Evolutionary conservation across 345 rosid species (phyloP), one percentile per base, ranked within the genome.

Genomic region (Syzygium aqueum): DNA sequence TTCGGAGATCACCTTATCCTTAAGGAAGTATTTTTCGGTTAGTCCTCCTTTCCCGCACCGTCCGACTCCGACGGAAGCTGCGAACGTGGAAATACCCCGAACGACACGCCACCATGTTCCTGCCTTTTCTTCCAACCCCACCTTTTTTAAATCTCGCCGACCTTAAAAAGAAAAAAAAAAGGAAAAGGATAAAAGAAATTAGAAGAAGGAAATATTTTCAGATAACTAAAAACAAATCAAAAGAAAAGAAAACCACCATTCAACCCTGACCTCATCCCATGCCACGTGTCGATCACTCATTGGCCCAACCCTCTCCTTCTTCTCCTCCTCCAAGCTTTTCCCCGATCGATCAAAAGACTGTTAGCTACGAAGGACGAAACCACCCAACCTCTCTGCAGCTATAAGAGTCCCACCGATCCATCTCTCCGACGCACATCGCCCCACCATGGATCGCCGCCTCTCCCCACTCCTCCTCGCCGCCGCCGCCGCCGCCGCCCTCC

Each of bases 401-500:
- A 82, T 57, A 86, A 53, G 89, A 89, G 78, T 85, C 49, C 85
- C 28, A 22, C n/a, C 43, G 67, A 30, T 67, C 43, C 12, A 13
- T 52, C 14, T 67, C 40, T 5, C 17, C 46, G 46, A 43, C 46
- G 46, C 7, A 43, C 46, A 43, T 43, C 46, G 46, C 46, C 46
- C 46, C 84, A 25, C 21, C 54, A 96, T 96, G 99, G 93, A 89
- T 89, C 86, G 86, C 63, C 28, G 84, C 7, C 52, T 91, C 89
- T 83, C 92, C 89, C 61, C 94, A 51, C 10, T 90, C 21, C 90
- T 91, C 89, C 86, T 90, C 89, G 37, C 88, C 9, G 88, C 89
- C 25, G 85, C 88, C 9, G 88, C 89, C 25, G 85, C 88, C 87
- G 61, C 88, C 5, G 88, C 90, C 13, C 15, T 86, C 16, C 53